Conservation (phyloP, 2,329 filamentous ascomycete genomes). For the Xylaria polymorpha region DNA sequence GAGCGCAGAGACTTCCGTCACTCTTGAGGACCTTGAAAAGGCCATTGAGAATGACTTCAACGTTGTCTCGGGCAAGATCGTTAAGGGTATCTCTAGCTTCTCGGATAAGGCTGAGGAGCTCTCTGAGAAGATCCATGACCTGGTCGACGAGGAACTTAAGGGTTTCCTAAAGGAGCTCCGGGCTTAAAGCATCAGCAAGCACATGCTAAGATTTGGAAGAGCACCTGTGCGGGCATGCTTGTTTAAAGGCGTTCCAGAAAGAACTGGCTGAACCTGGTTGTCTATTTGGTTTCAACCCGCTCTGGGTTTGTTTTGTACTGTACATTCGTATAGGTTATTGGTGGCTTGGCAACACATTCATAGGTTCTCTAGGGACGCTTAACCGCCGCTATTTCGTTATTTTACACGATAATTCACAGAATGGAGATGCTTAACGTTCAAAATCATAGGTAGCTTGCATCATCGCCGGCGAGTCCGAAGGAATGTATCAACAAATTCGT, state of each 20-base stretch:
- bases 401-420: conserved; percentile 14
- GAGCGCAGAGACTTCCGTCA: conserved; percentile 54
- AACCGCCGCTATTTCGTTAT: conserved; percentile 34
- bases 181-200: conserved; percentile 45
- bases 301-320: conserved; percentile 42
- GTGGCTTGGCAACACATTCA: conserved; percentile 42
- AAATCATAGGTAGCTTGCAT: background rate
- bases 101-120: conserved; percentile 70
- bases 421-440: background rate
- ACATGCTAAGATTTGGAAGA: conserved; percentile 25
- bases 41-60: conserved; percentile 71
- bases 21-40: conserved; percentile 70
- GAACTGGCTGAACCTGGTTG: conserved; percentile 30
- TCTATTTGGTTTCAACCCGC: conserved; percentile 28
- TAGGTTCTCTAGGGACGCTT: conserved; percentile 40
- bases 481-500: background rate
- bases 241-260: conserved; percentile 36
- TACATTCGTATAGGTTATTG: conserved; percentile 44
- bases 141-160: conserved; percentile 71
- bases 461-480: background rate
- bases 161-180: conserved; percentile 67
- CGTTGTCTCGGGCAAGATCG: conserved; percentile 67
- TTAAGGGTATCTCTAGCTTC: conserved; percentile 64
- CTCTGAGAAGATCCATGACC: conserved; percentile 70
- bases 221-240: conserved; percentile 13